Conservation (phyloP, 176 grass and related monocot genomes). For the Cenchrus purpureus region DNA sequence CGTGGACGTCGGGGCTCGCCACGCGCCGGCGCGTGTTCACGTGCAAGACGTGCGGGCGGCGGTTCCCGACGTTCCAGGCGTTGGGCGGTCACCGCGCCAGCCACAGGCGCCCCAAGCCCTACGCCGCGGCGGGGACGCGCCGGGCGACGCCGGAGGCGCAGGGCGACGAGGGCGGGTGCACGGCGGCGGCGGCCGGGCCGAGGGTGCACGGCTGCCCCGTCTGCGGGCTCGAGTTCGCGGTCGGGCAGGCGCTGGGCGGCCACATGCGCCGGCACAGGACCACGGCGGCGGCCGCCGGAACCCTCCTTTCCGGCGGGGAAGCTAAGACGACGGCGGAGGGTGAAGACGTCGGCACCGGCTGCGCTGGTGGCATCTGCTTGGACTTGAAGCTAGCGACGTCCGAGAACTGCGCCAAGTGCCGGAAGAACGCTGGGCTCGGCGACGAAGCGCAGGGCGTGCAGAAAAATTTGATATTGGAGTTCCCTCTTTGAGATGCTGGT, state of each 20-base stretch:
- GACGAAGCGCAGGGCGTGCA: neutral
- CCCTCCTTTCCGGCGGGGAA: neutral
- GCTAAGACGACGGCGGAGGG: neutral
- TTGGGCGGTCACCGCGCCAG: constrained; percentile 82
- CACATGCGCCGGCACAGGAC: constrained; percentile 68
- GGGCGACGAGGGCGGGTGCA: neutral
- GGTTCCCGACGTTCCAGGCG: constrained; percentile 80
- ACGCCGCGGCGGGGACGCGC: neutral
- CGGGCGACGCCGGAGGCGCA: neutral
- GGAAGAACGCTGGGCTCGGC: constrained; percentile 3
- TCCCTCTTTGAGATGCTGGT: constrained; percentile 21
- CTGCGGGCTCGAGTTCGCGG: constrained; percentile 55
- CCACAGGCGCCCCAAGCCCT: constrained; percentile 50
- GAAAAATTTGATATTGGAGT: constrained; percentile 29
- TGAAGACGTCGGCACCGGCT: neutral
- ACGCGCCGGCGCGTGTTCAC: constrained; percentile 48
- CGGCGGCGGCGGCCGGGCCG: neutral
- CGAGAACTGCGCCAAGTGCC: constrained; percentile 44
- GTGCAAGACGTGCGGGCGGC: constrained; percentile 74
- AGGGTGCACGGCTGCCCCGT: constrained; percentile 51
- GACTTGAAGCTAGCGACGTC: constrained; percentile 64
- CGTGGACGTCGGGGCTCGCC: neutral
- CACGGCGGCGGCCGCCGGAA: neutral
- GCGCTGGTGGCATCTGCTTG: constrained; percentile 39
- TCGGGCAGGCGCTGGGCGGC: constrained; percentile 66